Evolutionary conservation across 2,329 filamentous ascomycete genomes (phyloP), one percentile per base, ranked within the genome.

Genomic region (Ceratocystis destructans): DNA sequence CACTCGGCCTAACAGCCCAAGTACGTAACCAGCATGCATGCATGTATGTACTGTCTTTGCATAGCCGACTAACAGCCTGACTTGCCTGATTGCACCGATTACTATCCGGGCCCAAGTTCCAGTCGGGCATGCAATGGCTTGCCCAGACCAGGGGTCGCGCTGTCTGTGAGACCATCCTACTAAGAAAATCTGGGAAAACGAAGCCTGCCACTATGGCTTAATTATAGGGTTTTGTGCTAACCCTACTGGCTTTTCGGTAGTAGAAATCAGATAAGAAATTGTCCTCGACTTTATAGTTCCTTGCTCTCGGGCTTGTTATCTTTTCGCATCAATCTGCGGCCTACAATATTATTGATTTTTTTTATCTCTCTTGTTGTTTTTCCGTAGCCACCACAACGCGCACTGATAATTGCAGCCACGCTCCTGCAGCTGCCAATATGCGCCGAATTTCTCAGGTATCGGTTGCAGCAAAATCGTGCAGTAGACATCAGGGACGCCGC

Each of bases 401-500:
- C 37, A 41, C 37, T 41, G 37, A 41, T 41, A 41, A 41, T 15
- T 15, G 10, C 37, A 41, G 37, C 37, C 37, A 41, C 37, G 12
- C 37, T 41, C 37, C 10, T 15, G 37, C 12, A 15, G 37, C 37
- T 41, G 37, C 37, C 37, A 64, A 7, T 48, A 67, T 67, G 65
- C 50, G 61, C 50, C 61, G 50, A 22, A 59, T 64, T 41, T 46
- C 61, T 28, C 55, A 20, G 33, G 12, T 20, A 46, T n/a, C 41
- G 17, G 46, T 41, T 46, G 48, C 62, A 37, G 63, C 57, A n/a
- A 28, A 15, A 37, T n/a, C 37, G 20, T 55, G 44, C 12, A 22
- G 12, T 45, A 46, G 64, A 62, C 65, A 25, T 4, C 48, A 25
- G 7, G 20, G 62, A 33, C 62, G 67, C 10, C 73, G 71, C 12